These are phyloP conservation scores for Rhodotorula sp. DNA, from an alignment of 1,284 basidiomycete genomes.

Conservation along the genomic window DNA sequence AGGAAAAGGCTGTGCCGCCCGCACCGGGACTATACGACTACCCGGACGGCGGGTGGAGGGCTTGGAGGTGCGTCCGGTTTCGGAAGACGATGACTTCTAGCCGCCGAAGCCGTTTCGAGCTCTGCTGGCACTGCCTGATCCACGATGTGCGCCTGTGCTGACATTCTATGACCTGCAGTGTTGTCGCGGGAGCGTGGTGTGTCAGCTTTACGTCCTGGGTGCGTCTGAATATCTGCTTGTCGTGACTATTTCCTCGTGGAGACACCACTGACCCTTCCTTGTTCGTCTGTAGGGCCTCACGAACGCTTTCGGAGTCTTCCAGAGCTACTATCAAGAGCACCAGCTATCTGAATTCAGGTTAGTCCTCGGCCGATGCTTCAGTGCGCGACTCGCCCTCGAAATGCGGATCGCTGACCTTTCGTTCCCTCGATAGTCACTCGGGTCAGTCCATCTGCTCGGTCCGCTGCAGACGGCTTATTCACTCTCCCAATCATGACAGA, in stretches of 20 bases:
- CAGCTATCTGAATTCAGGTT: slow-evolving; percentile 31
- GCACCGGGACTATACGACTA: slow-evolving; percentile 1
- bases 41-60: slow-evolving; percentile 23
- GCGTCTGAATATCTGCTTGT: not conserved
- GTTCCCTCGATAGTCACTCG: not conserved
- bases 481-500: slow-evolving; percentile 7
- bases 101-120: no score
- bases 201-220: slow-evolving; percentile 38
- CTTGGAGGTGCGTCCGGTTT: slow-evolving; percentile 17
- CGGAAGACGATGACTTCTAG: no score
- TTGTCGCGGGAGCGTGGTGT: slow-evolving; percentile 39
- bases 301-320: slow-evolving; percentile 40
- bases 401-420: not conserved
- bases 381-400: no score
- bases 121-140: no score
- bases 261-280: not conserved
- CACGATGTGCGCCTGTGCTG: no score
- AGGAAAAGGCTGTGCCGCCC: not conserved
- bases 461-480: not conserved
- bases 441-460: not conserved
- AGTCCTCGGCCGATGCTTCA: no score
- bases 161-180: slow-evolving; percentile 1
- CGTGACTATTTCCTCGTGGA: not conserved
- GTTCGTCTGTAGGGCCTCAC: slow-evolving; percentile 11
- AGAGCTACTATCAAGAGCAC: slow-evolving; percentile 37